Evolutionary conservation across 768 basidiomycete genomes (phyloP), one percentile per base, ranked within the genome.

Genomic region (Boletales sp.): DNA sequence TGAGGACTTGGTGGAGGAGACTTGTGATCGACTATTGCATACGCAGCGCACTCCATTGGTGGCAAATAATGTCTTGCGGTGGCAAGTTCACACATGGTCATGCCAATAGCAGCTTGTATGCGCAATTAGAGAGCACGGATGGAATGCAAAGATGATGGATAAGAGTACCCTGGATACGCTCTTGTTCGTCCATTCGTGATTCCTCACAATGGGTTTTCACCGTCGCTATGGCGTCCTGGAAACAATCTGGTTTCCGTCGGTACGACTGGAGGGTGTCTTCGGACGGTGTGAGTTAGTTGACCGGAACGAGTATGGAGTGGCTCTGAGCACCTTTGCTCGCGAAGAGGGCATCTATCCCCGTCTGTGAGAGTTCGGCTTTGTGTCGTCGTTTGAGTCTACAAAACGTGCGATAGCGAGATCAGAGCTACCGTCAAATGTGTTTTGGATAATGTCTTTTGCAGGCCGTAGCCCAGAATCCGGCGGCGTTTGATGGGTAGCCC

Each of bases 71-170:
- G 81, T 46, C 77, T 77, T 17, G 86, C 87, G 2, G 86, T 90
- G 17, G 81, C 79, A n/a, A 89, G 69, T 66, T 90, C 87, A 63
- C 87, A 90, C 36, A 90, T 70, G 2, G 87, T 90, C 82, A 90
- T 83, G 6, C 79, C 76, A 42, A 89, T 86, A 2, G 87, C 84
- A 58, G 80, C 87, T 89, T 66, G 37, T 70, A 58, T 66, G 64
- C 65, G 57, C 44, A 37, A 52, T 56, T 19, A 50, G 47, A 53
- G 18, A 13, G 18, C 25, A 30, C 17, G 39, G 28, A 44, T 5
- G n/a, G 25, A 35, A 36, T 12, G 31, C 13, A 18, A 38, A 39
- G 45, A 40, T 18, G 46, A 50, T 33, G 39, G 15, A 40, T 19
- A 30, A 41, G 28, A 38, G 50, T 62, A 85, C 86, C 83, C 61